Conservation (phyloP, 2,329 filamentous ascomycete species). For the Phaeosphaeria sp. region DNA sequence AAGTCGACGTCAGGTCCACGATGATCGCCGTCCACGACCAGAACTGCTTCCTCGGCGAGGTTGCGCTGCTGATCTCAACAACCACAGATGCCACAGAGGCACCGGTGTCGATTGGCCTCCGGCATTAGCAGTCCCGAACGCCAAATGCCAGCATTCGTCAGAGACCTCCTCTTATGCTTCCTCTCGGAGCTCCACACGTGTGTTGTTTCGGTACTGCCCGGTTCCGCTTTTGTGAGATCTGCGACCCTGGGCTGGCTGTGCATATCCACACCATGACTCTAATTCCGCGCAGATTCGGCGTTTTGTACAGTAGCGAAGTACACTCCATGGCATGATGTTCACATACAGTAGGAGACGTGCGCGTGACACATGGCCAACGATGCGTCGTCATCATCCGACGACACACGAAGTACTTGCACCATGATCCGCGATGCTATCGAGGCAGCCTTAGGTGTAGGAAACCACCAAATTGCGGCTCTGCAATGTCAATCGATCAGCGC, state of each 20-base stretch:
- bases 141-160: background rate
- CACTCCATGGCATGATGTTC: background rate
- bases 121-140: background rate
- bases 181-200: background rate
- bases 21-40: background rate
- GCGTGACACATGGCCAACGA: background rate
- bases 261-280: background rate
- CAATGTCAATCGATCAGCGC: background rate
- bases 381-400: background rate
- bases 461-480: background rate
- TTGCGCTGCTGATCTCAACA: constrained; percentile 1
- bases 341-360: background rate
- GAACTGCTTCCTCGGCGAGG: background rate
- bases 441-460: too few species aligned
- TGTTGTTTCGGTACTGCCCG: background rate
- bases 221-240: background rate
- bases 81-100: background rate
- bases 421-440: background rate
- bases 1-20: background rate
- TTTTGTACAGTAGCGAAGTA: background rate
- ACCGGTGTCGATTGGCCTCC: too few species aligned
- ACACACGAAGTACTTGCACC: background rate
- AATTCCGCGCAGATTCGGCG: background rate
- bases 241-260: background rate
- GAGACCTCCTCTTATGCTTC: background rate